Conservation (phyloP, 352 stramenopile species). For the Pythium graminicola region DNA sequence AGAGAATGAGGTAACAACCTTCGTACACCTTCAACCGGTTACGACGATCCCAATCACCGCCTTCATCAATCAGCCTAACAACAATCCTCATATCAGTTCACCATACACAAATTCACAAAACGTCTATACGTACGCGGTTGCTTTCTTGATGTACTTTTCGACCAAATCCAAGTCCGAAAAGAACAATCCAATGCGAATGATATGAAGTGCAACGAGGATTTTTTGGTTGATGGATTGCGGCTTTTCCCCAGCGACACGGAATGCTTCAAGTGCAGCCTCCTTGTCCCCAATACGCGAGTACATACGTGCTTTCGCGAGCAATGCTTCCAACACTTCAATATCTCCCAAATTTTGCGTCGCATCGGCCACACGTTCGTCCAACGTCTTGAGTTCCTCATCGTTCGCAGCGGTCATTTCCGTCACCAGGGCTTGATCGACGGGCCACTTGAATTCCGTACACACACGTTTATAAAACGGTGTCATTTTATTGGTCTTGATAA, state of each 20-base stretch:
- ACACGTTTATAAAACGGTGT: constrained; percentile 72
- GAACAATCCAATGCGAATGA: constrained; percentile 85
- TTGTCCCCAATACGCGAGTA: constrained; percentile 91
- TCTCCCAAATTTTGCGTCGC: constrained; percentile 96
- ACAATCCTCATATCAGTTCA: constrained; percentile 1
- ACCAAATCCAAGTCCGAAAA: constrained; percentile 82
- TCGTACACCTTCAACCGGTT: constrained; percentile 99
- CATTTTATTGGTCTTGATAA: constrained; percentile 67
- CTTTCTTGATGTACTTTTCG: constrained; percentile 86
- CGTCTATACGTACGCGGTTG: constrained; percentile 30
- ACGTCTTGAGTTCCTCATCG: constrained; percentile 52
- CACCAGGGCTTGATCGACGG: constrained; percentile 48
- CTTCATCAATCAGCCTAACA: constrained; percentile 86
- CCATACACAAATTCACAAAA: neutral
- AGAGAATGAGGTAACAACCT: constrained; percentile 90
- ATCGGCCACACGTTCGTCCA: constrained; percentile 87
- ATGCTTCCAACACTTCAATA: constrained; percentile 96
- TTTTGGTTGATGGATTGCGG: constrained; percentile 97
- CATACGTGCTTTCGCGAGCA: constrained; percentile 92
- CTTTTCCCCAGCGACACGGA: constrained; percentile 87
- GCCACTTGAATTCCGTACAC: constrained; percentile 67
- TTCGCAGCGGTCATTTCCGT: constrained; percentile 53
- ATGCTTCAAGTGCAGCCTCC: constrained; percentile 87
- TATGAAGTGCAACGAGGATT: constrained; percentile 95
- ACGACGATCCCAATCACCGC: constrained; percentile 97